phyloP scores from a whole-genome alignment of 1,139 yeast genomes.

The Yamadazyma siamensis region DNA sequence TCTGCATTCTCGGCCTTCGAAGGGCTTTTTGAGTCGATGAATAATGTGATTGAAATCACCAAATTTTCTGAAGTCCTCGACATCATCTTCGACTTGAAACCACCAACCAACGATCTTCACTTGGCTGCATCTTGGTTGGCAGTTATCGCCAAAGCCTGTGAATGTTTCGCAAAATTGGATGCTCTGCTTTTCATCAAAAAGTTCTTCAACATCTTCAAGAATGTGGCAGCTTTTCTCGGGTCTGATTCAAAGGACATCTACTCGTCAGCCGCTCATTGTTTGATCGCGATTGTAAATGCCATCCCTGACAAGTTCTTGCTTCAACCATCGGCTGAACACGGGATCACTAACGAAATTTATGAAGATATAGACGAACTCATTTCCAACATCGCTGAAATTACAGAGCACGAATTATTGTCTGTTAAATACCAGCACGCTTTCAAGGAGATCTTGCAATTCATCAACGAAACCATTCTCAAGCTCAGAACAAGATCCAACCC shows the following conservation, averaged over 20 bases:
- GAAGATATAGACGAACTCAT: slow-evolving; percentile 57
- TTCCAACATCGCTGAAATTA: slow-evolving; percentile 45
- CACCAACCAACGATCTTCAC: slow-evolving; percentile 77
- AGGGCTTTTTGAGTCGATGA: slow-evolving; percentile 75
- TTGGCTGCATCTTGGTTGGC: slow-evolving; percentile 95
- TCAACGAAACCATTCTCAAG: slow-evolving; percentile 61
- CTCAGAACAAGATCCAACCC: slow-evolving; percentile 72
- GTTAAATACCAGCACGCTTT: slow-evolving; percentile 78
- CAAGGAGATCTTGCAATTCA: slow-evolving; percentile 66
- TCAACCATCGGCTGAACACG: slow-evolving; percentile 41
- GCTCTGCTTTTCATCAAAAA: slow-evolving; percentile 55
- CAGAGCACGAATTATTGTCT: slow-evolving; percentile 58
- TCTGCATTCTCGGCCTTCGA: slow-evolving; percentile 85
- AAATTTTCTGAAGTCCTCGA: slow-evolving; percentile 64
- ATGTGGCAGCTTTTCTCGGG: slow-evolving; percentile 57
- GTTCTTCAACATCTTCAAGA: slow-evolving; percentile 54
- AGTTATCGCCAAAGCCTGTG: slow-evolving; percentile 83
- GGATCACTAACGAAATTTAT: slow-evolving; percentile 41
- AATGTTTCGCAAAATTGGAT: slow-evolving; percentile 61
- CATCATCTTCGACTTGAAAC: slow-evolving; percentile 74
- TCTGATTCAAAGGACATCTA: slow-evolving; percentile 69
- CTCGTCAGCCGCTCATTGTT: slow-evolving; percentile 79
- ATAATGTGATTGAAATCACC: slow-evolving; percentile 57
- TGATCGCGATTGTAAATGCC: slow-evolving; percentile 68
- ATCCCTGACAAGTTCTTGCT: slow-evolving; percentile 60